Evolutionary conservation across 257 asterid species (phyloP), one percentile per base, ranked within the genome.

Genomic region (Mitragyna speciosa): DNA sequence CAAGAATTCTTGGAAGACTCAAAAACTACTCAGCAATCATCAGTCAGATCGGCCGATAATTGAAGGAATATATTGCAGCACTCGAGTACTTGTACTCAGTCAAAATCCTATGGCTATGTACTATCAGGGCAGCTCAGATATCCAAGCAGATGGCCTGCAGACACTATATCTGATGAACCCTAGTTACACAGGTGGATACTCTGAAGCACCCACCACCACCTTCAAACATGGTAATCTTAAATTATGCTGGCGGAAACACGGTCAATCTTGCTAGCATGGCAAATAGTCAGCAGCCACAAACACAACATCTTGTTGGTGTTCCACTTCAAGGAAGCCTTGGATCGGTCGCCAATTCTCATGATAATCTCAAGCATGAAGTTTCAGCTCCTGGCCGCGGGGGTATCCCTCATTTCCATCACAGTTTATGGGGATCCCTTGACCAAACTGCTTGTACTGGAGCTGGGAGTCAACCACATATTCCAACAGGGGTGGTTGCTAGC

Each of bases 91-190:
- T 31, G 28, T 26, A 26, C 67, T 72, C 26, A n/a, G 10, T 76
- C 43, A 65, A 16, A 41, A 67, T 72, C 64, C n/a, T 20, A 78
- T 77, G 81, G 91, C 87, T 11, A 90, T 88, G 91, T 91, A 88
- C 89, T 89, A 85, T 81, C 94, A 86, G 78, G 92, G 93, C 4
- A 84, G 89, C 82, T 83, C 92, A 43, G 92, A 89, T 86, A 86
- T 88, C 81, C 93, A 92, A 83, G 83, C 79, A 12, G 97, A 92
- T 83, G 92, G 88, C 11, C 84, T 92, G 77, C 97, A 91, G 58
- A 91, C 96, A 52, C 92, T 92, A 39, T 87, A 87, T 84, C 91
- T 88, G 51, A 89, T 92, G 93, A 92, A 92, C 93, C 97, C 97
- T 87, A 89, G 87, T 70, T 86, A 81, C 51, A 22, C 76, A 14